Evolutionary conservation across 176 grass and related monocot genomes (phyloP).

Genomic region (Musa itinerans): DNA sequence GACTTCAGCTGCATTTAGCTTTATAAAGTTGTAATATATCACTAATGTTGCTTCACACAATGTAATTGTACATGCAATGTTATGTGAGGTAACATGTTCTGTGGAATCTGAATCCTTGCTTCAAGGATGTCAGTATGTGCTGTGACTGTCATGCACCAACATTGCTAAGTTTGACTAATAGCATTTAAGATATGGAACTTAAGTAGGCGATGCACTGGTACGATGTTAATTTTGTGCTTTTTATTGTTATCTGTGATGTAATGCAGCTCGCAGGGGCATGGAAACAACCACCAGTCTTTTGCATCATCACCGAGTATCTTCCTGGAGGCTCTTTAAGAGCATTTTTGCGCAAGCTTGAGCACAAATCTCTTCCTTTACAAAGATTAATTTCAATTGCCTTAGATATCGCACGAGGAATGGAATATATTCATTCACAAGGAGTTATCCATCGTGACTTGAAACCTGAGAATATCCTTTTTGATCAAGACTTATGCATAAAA

Average conservation of each 20-base stretch:
- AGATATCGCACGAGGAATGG: conserved; percentile 67
- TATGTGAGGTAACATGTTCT: too few relatives aligned
- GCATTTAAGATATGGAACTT: background rate
- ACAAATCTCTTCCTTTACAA: conserved; percentile 49
- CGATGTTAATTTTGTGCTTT: background rate
- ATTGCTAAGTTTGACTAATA: too few relatives aligned
- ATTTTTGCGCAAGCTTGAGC: conserved; percentile 79
- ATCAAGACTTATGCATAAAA: conserved; percentile 46
- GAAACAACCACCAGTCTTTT: conserved; percentile 59
- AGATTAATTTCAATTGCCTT: conserved; percentile 59
- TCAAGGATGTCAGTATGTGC: too few relatives aligned
- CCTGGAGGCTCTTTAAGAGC: conserved; percentile 64
- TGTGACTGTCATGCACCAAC: too few relatives aligned
- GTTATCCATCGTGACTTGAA: conserved; percentile 92
- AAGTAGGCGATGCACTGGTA: background rate
- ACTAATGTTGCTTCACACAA: too few relatives aligned
- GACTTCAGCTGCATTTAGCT: too few relatives aligned
- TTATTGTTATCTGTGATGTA: conserved; percentile 15
- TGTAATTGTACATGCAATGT: too few relatives aligned
- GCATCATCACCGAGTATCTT: conserved; percentile 78
- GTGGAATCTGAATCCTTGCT: too few relatives aligned
- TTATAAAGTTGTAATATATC: too few relatives aligned
- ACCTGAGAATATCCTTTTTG: conserved; percentile 87
- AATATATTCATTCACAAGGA: conserved; percentile 77
- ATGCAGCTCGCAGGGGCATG: conserved; percentile 67